These are phyloP conservation scores for Ganoderma boninense DNA, from an alignment of 1,284 basidiomycete species.

Conservation along the genomic window DNA sequence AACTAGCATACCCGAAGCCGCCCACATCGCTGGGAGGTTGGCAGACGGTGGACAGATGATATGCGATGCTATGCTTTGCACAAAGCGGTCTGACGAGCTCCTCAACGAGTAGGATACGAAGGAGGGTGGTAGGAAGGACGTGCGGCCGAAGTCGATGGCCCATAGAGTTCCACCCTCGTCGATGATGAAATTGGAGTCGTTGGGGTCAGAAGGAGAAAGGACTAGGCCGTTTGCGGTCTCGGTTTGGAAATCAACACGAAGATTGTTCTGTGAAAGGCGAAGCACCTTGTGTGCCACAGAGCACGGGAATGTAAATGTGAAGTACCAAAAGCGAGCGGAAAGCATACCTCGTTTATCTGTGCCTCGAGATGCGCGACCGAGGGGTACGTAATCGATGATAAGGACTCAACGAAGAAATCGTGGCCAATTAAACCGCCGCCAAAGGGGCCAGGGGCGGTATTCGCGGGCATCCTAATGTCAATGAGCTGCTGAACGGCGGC, in stretches of 20 bases:
- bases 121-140: not conserved
- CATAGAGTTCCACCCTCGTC: not conserved
- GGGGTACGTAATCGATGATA: not conserved
- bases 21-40: not conserved
- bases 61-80: not conserved
- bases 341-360: not conserved
- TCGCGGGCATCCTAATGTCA: not conserved
- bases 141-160: not conserved
- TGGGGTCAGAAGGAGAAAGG: not conserved
- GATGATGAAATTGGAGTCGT: not conserved
- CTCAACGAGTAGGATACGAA: not conserved
- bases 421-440: not conserved
- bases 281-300: not conserved
- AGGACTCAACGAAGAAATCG: not conserved
- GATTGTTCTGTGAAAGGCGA: not conserved
- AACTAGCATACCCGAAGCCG: not conserved
- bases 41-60: not conserved
- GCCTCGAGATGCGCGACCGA: not conserved
- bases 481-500: not conserved
- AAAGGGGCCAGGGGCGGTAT: not conserved
- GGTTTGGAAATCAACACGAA: not conserved
- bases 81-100: not conserved
- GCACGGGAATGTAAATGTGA: not conserved
- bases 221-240: not conserved
- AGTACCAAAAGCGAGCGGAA: not conserved